phyloP scores from a whole-genome alignment of 2,329 filamentous ascomycete species.

The Didymella lethalis region DNA sequence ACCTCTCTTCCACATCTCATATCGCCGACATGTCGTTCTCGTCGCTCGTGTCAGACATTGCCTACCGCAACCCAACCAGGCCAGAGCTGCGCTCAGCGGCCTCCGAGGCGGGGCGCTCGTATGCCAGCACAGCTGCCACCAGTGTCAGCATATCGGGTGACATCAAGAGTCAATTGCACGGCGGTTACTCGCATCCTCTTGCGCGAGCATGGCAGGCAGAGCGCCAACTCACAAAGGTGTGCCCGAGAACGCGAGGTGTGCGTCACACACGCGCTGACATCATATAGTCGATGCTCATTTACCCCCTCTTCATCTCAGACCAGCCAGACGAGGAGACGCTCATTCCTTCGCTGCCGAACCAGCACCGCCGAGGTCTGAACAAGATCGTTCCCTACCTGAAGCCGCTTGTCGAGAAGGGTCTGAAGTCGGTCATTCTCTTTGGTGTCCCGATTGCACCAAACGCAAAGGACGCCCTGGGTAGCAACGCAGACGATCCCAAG shows the following conservation, averaged over 20 bases:
- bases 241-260: conserved; percentile 15
- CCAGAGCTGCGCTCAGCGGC: conserved; percentile 55
- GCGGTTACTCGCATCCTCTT: conserved; percentile 61
- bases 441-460: conserved; percentile 84
- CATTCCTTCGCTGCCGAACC: conserved; percentile 90
- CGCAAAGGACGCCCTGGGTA: conserved; percentile 90
- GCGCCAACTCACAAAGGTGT: conserved; percentile 60
- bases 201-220: conserved; percentile 62
- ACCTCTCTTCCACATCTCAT: conserved; percentile 1
- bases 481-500: conserved; percentile 87
- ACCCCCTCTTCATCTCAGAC: conserved; percentile 95
- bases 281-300: conserved; percentile 92
- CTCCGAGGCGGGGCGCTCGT: conserved; percentile 58
- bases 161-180: conserved; percentile 61
- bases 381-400: conserved; percentile 83
- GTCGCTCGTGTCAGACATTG: conserved; percentile 61
- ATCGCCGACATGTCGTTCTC: conserved; percentile 59
- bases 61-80: conserved; percentile 55
- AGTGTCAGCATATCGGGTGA: conserved; percentile 62
- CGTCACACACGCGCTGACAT: conserved; percentile 29
- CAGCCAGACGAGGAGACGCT: conserved; percentile 88
- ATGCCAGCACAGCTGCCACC: conserved; percentile 61
- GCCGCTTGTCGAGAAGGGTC: conserved; percentile 86
- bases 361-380: conserved; percentile 87
- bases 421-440: conserved; percentile 93